Evolutionary conservation across 805 yeast species (phyloP).

Genomic region (Saturnispora quitensis): DNA sequence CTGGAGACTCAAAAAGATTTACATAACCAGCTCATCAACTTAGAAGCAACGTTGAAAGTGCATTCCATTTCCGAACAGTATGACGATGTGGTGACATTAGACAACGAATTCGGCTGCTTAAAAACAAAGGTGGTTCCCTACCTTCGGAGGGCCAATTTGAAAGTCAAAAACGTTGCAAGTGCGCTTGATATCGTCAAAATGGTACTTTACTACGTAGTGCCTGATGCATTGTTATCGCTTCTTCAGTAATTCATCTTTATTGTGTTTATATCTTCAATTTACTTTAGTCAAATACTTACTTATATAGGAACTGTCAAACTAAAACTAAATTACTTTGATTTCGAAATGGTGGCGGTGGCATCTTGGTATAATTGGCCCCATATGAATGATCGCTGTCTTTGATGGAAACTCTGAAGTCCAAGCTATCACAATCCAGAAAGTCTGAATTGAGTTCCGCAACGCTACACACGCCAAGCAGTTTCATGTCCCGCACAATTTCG

Average conservation of each 20-base stretch:
- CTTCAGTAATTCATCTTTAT: background rate
- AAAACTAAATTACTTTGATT: constrained; percentile 6
- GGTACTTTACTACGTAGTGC: constrained; percentile 5
- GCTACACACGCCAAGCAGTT: constrained; percentile 47
- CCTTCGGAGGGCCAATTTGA: constrained; percentile 5
- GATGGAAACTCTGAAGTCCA: constrained; percentile 44
- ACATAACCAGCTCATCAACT: background rate
- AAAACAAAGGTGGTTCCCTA: constrained; percentile 1
- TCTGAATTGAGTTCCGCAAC: constrained; percentile 36
- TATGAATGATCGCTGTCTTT: constrained; percentile 52
- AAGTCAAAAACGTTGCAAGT: background rate
- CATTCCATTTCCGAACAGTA: background rate
- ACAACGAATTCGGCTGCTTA: background rate
- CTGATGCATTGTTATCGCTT: background rate
- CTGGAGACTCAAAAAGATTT: background rate
- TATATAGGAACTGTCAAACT: background rate
- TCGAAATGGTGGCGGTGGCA: constrained; percentile 26
- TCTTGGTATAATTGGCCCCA: constrained; percentile 32
- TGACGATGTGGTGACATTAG: background rate
- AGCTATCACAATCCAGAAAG: constrained; percentile 36
- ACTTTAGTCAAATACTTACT: background rate
- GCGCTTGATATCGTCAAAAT: background rate
- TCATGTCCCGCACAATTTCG: constrained; percentile 53
- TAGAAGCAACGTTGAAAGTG: background rate
- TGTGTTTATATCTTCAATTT: background rate